Conservation (phyloP, 352 stramenopile species). For the Globisporangium ultimum region DNA sequence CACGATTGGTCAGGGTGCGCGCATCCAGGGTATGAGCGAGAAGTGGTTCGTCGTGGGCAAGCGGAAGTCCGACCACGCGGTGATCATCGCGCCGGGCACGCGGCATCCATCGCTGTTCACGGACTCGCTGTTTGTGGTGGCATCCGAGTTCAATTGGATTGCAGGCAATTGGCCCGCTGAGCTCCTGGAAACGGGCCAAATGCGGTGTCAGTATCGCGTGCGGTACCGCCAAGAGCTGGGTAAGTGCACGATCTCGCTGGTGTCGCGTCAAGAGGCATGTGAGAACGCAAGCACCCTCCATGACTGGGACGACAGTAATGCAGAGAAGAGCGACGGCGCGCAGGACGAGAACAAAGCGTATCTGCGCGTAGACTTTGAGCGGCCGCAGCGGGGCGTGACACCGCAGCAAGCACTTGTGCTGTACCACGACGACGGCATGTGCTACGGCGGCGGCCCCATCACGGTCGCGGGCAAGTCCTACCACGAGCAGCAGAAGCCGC, state of each 20-base stretch:
- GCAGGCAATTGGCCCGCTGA: constrained; percentile 36
- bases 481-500: constrained; percentile 51
- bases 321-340: constrained; percentile 3
- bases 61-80: constrained; percentile 55
- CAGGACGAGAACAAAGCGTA: constrained; percentile 30
- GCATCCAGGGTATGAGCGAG: constrained; percentile 78
- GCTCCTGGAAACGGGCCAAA: constrained; percentile 29
- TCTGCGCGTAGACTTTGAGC: constrained; percentile 76
- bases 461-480: constrained; percentile 59
- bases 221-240: constrained; percentile 78
- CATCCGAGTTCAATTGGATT: constrained; percentile 90
- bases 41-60: constrained; percentile 92
- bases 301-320: constrained; percentile 36
- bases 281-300: constrained; percentile 39
- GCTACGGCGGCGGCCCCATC: constrained; percentile 77
- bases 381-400: constrained; percentile 78
- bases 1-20: constrained; percentile 93
- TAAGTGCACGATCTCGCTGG: constrained; percentile 60
- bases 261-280: constrained; percentile 31
- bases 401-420: constrained; percentile 85
- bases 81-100: constrained; percentile 89
- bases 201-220: constrained; percentile 77
- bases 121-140: constrained; percentile 77
- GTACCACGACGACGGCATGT: constrained; percentile 76
- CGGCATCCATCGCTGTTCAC: constrained; percentile 90